Evolutionary conservation across 345 rosid genomes (phyloP).

Genomic region (Brassica nigra): DNA sequence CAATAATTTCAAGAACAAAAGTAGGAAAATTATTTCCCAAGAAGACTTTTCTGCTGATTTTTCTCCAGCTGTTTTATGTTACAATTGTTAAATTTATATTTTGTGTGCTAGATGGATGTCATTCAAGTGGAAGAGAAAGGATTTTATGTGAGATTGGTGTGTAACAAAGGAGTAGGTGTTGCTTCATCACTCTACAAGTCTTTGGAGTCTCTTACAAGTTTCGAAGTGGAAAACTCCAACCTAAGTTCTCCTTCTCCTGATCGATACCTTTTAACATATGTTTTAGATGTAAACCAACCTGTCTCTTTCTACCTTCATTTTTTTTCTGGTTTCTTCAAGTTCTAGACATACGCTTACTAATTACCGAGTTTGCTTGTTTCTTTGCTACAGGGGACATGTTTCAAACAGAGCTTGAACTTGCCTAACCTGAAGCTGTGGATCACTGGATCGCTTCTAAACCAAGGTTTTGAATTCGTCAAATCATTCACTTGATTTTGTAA

Average conservation of each 20-base stretch:
- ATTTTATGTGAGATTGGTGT: slow-evolving; percentile 60
- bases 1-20: neutral
- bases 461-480: slow-evolving; percentile 63
- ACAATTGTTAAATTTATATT: slow-evolving; percentile 1
- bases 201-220: slow-evolving; percentile 68
- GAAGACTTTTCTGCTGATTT: neutral
- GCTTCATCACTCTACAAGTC: slow-evolving; percentile 71
- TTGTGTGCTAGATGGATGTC: slow-evolving; percentile 57
- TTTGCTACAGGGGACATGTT: slow-evolving; percentile 51
- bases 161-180: slow-evolving; percentile 61
- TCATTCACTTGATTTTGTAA: slow-evolving; percentile 25
- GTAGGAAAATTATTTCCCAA: neutral
- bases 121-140: slow-evolving; percentile 77
- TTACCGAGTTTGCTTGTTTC: neutral
- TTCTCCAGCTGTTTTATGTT: neutral
- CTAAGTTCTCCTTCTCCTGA: slow-evolving; percentile 54
- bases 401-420: slow-evolving; percentile 53
- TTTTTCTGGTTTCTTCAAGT: neutral
- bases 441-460: slow-evolving; percentile 69
- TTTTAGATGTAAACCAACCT: slow-evolving; percentile 49
- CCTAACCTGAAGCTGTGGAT: slow-evolving; percentile 73
- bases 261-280: slow-evolving; percentile 57
- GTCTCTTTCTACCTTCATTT: neutral
- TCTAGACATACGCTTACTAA: neutral
- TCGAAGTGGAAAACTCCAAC: slow-evolving; percentile 69